These are phyloP conservation scores for Rhinocladiella mackenziei DNA, from an alignment of 2,329 filamentous ascomycete species.

Conservation along the genomic window DNA sequence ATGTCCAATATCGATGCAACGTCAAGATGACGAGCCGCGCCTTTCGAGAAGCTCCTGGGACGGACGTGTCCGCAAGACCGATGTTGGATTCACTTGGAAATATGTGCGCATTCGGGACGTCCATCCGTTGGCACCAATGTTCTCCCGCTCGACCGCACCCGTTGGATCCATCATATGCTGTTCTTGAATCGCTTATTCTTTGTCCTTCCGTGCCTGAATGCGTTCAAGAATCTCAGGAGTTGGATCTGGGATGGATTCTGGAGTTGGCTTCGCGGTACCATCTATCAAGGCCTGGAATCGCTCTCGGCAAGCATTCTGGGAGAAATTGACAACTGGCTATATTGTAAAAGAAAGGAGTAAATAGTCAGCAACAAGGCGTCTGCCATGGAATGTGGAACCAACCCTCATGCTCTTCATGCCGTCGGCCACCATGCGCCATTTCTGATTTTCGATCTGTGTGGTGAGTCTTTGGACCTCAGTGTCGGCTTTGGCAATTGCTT, in stretches of 20 bases:
- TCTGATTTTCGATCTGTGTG: constrained; percentile 40
- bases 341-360: not conserved
- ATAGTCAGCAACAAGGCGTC: constrained; percentile 13
- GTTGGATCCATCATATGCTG: too few species aligned
- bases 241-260: constrained; percentile 34
- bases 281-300: constrained; percentile 41
- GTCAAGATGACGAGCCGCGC: too few species aligned
- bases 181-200: constrained; percentile 22
- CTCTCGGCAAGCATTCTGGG: constrained; percentile 44
- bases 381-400: not conserved
- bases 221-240: constrained; percentile 25
- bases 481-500: constrained; percentile 41
- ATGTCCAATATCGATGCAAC: too few species aligned
- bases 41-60: too few species aligned
- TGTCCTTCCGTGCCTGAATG: constrained; percentile 24
- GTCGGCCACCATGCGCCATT: constrained; percentile 44
- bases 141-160: constrained; percentile 12
- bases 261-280: constrained; percentile 45
- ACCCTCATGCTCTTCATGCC: constrained; percentile 40
- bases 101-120: constrained; percentile 21
- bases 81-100: too few species aligned
- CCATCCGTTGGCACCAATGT: constrained; percentile 27
- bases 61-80: too few species aligned
- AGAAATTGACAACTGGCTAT: constrained; percentile 41
- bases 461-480: constrained; percentile 42